Percentiles rank a stretch among this genome's conserved stretches.
Conservation (phyloP, 106 monocot genomes). For the Platanthera zijinensis region DNA sequence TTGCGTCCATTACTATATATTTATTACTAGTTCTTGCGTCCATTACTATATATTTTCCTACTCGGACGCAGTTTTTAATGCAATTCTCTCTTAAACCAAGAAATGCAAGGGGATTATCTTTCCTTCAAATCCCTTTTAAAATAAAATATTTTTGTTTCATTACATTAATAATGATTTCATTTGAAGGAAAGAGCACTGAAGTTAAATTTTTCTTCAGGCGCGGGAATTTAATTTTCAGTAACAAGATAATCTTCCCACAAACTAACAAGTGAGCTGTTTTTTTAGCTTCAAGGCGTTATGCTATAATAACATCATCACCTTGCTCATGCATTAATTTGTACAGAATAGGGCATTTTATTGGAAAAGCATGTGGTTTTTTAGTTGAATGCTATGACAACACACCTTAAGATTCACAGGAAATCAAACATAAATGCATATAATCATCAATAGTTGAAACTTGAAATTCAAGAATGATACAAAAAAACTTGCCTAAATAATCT, state of each 20-base stretch:
- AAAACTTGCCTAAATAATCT: constrained; percentile 72
- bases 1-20: background rate
- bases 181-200: background rate
- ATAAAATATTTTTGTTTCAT: background rate
- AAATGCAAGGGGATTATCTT: background rate
- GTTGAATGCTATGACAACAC: background rate
- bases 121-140: background rate
- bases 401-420: background rate
- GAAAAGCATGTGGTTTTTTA: background rate
- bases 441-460: background rate
- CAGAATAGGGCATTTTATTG: background rate
- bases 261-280: background rate
- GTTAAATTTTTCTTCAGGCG: background rate
- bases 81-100: background rate
- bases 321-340: background rate
- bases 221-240: background rate
- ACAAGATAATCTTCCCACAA: background rate
- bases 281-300: background rate
- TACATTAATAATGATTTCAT: background rate
- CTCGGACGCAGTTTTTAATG: background rate
- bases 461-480: background rate
- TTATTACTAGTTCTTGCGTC: background rate
- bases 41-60: background rate
- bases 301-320: background rate
- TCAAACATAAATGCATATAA: background rate